Conservation (phyloP, 306 rosid genomes). For the barrel medic (Medicago truncatula) region MtrunA17r5.0-ANR NC_053045.1:13882501-13883000, state of each 20-base stretch:
- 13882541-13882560: no score
- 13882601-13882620: no score
- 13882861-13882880: conserved; percentile 79
- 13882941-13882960: conserved; percentile 66
- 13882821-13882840: conserved; percentile 71
- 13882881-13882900: conserved; percentile 42
- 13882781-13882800: not conserved
- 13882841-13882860: conserved; percentile 78
- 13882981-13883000: conserved; percentile 61
- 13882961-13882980: conserved; percentile 73
- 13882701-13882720: no score
- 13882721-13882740: no score
- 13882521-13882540: no score
- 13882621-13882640: no score
- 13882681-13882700: no score
- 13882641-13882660: no score
- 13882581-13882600: no score
- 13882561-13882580: no score
- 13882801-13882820: conserved; percentile 35
- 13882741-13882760: not conserved
- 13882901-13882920: conserved; percentile 71
- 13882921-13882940: conserved; percentile 72
- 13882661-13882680: no score
- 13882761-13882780: not conserved
- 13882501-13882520: no score